Percentiles rank a stretch among this genome's conserved stretches.
phyloP scores from a whole-genome alignment of 768 basidiomycete species.

The Leucosporidium scottii region DNA sequence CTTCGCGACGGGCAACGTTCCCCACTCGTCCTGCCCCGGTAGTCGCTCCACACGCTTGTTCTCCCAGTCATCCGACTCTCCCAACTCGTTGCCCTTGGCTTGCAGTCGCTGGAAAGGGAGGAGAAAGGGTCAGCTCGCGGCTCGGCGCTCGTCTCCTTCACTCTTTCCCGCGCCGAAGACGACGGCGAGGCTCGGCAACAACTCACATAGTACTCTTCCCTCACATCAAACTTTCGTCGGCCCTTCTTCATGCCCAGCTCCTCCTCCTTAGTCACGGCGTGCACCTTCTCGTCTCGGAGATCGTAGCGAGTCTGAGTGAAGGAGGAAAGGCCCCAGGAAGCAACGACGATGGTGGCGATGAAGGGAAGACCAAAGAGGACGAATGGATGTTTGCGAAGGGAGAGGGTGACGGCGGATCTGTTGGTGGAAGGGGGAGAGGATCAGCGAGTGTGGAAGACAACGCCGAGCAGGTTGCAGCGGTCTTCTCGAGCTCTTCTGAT shows the following conservation, averaged over 20 bases:
- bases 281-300: constrained; percentile 69
- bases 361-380: constrained; percentile 78
- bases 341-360: constrained; percentile 70
- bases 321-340: constrained; percentile 61
- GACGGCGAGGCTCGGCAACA: too few relatives aligned
- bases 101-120: constrained; percentile 54
- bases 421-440: background rate
- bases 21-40: constrained; percentile 88
- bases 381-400: constrained; percentile 28
- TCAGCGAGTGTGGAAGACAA: too few relatives aligned
- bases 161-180: too few relatives aligned
- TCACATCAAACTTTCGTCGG: constrained; percentile 78
- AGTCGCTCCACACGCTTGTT: constrained; percentile 75
- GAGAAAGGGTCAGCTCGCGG: too few relatives aligned
- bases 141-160: too few relatives aligned
- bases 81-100: constrained; percentile 46
- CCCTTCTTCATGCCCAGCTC: constrained; percentile 63
- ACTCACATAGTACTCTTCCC: constrained; percentile 94
- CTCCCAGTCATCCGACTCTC: constrained; percentile 67
- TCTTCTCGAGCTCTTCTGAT: too few relatives aligned
- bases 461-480: too few relatives aligned
- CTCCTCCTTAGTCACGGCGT: constrained; percentile 69
- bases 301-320: constrained; percentile 91
- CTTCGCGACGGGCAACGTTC: constrained; percentile 56
- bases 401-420: background rate